These are phyloP conservation scores for Diplocarpon rosae DNA, from an alignment of 2,329 filamentous ascomycete genomes.

Conservation along the genomic window DNA sequence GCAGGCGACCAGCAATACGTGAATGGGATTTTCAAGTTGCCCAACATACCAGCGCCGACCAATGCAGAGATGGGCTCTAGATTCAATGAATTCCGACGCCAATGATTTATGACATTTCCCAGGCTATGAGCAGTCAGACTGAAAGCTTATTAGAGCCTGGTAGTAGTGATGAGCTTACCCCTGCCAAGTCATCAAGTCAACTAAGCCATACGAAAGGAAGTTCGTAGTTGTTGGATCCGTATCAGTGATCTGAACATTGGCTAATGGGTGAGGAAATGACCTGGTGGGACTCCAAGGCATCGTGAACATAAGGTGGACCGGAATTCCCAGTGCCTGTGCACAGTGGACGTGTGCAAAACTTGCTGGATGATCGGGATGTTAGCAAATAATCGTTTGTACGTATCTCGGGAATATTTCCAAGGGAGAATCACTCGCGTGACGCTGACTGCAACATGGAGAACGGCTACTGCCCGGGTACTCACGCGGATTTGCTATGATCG, in stretches of 20 bases:
- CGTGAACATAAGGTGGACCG: conserved; percentile 15
- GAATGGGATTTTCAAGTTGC: conserved; percentile 8
- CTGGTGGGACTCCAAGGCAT: conserved; percentile 63
- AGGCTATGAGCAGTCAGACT: neutral
- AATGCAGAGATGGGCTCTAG: conserved; percentile 24
- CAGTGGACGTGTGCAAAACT: conserved; percentile 24
- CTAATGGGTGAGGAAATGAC: conserved; percentile 50
- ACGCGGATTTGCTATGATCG: conserved; percentile 22
- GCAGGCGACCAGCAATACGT: conserved; percentile 15
- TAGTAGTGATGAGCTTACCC: conserved; percentile 26
- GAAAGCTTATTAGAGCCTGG: neutral
- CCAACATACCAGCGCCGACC: conserved; percentile 25
- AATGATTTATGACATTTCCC: conserved; percentile 3
- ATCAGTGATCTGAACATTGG: conserved; percentile 30
- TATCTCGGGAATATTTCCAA: too few relatives aligned
- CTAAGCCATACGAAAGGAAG: conserved; percentile 35
- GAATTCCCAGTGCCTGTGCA: conserved; percentile 12
- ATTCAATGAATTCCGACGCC: neutral
- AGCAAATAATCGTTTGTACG: too few relatives aligned
- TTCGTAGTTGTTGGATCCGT: conserved; percentile 44
- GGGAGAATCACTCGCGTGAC: too few relatives aligned
- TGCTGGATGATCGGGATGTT: neutral
- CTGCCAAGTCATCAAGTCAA: conserved; percentile 40
- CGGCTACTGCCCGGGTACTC: too few relatives aligned
- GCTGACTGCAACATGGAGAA: too few relatives aligned